phyloP scores from a whole-genome alignment of 768 basidiomycete genomes.

The Podaxis sp. region DNA sequence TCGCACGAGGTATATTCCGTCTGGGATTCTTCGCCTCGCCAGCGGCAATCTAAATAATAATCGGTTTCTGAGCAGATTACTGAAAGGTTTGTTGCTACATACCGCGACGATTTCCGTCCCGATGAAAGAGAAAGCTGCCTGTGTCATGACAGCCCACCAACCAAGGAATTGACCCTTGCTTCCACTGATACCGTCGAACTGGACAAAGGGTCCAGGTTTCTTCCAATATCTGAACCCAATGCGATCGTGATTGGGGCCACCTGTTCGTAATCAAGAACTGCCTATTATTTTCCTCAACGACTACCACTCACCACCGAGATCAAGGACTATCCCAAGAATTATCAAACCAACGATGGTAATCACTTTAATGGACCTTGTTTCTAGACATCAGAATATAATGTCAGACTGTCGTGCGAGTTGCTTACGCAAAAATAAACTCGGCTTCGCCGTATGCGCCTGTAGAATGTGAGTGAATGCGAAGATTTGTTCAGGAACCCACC shows the following conservation, averaged over 20 bases:
- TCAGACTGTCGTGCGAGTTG: constrained; percentile 18
- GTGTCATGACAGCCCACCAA: constrained; percentile 61
- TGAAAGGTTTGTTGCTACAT: constrained; percentile 25
- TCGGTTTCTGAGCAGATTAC: constrained; percentile 8
- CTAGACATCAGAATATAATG: neutral
- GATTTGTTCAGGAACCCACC: neutral
- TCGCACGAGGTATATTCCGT: constrained; percentile 59
- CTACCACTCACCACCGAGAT: constrained; percentile 60
- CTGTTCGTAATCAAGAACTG: constrained; percentile 28
- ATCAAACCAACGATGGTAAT: constrained; percentile 75
- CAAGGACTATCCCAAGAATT: constrained; percentile 71
- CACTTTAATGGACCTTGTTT: constrained; percentile 79
- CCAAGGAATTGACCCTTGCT: constrained; percentile 71
- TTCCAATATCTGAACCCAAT: constrained; percentile 81
- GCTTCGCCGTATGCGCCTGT: constrained; percentile 78
- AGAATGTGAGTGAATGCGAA: neutral
- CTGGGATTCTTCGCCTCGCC: constrained; percentile 92
- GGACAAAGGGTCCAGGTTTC: constrained; percentile 85
- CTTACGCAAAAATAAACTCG: constrained; percentile 84
- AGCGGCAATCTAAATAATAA: constrained; percentile 65
- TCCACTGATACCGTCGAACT: constrained; percentile 64
- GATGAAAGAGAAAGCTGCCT: constrained; percentile 91
- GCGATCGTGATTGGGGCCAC: constrained; percentile 80
- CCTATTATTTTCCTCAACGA: no score
- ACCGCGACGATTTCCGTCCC: constrained; percentile 95